Percentiles rank a stretch among this genome's conserved stretches.
These are phyloP conservation scores for Tympanopsis confertula DNA, from an alignment of 2,329 filamentous ascomycete species.

Conservation along the genomic window DNA sequence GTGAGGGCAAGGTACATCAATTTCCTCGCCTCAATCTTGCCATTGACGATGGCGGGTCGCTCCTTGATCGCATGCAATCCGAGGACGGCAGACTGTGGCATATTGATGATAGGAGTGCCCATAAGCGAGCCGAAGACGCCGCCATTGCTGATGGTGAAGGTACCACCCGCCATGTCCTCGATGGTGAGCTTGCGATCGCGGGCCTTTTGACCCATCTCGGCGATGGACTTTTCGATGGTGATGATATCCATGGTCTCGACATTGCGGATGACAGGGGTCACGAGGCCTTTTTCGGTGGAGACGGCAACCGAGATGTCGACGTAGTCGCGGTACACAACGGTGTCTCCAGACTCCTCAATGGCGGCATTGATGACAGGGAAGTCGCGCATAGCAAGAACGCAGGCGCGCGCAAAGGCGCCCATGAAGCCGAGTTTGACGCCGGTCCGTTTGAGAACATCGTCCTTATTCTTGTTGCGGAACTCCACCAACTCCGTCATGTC, in stretches of 20 bases:
- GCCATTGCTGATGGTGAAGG: constrained; percentile 71
- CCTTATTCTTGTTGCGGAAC: constrained; percentile 53
- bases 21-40: constrained; percentile 85
- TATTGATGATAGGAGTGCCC: constrained; percentile 64
- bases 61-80: constrained; percentile 96
- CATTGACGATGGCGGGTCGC: constrained; percentile 75
- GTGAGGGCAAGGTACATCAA: constrained; percentile 99
- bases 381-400: constrained; percentile 53
- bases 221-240: constrained; percentile 40
- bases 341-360: constrained; percentile 42
- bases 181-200: constrained; percentile 67
- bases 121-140: constrained; percentile 49
- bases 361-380: constrained; percentile 62
- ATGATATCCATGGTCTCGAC: constrained; percentile 33
- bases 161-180: constrained; percentile 66
- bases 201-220: constrained; percentile 51
- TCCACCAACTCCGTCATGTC: constrained; percentile 56
- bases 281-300: constrained; percentile 58
- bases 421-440: constrained; percentile 50
- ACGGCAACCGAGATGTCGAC: constrained; percentile 66
- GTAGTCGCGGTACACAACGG: constrained; percentile 45
- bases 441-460: constrained; percentile 14
- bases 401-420: constrained; percentile 65
- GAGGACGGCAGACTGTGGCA: constrained; percentile 65
- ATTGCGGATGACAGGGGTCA: constrained; percentile 66